Base-by-base conservation (phyloP, 2,329 filamentous ascomycete species). In the Lizonia empirigonia region DNA sequence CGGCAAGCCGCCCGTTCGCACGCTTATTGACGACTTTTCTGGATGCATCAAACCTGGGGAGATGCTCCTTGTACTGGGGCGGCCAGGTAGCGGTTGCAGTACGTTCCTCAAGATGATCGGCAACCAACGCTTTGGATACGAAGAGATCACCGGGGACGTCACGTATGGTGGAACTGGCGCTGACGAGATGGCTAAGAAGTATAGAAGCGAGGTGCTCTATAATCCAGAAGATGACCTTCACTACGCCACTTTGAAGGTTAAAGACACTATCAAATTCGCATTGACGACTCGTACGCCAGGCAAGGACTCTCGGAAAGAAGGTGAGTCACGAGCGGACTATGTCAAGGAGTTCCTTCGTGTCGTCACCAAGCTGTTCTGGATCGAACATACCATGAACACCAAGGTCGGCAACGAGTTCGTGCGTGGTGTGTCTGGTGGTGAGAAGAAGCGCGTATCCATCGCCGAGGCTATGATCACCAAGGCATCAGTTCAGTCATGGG, bases 181-280 rank as follows among this genome's bases (percentile, higher is more conserved):
- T 0, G 65, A 76, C 7, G 75, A 73, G 12, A 81, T 83, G 78
- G 70, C 65, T 3, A 78, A 82, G 55, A 78, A 86, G 61, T 88
- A 86, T 63, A 80, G 83, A 51, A 85, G 85, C 32, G 85, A 85
- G 70, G 68, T 86, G 1, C 77, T 90, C 10, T 92, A 93, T 69
- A 91, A 90, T 60, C 86, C 90, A 12, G 89, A 93, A 73, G 84
- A 87, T 22, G 88, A 91, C 67, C 80, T 87, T 22, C 89, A 92
- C 67, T 92, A 91, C 57, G 85, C 89, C 0, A 86, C 89, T n/a
- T 75, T 94, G 18, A 90, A 86, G 0, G 88, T 92, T 9, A 84
- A 86, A 1, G 81, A 90, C 58, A 93, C 89, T 0, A 77, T 93
- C 0, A 80, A 84, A 41, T 92, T 92, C 65, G 89, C 89, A 0